Conservation (phyloP, 2,329 filamentous ascomycete species). For the Penicillium expansum region DNA sequence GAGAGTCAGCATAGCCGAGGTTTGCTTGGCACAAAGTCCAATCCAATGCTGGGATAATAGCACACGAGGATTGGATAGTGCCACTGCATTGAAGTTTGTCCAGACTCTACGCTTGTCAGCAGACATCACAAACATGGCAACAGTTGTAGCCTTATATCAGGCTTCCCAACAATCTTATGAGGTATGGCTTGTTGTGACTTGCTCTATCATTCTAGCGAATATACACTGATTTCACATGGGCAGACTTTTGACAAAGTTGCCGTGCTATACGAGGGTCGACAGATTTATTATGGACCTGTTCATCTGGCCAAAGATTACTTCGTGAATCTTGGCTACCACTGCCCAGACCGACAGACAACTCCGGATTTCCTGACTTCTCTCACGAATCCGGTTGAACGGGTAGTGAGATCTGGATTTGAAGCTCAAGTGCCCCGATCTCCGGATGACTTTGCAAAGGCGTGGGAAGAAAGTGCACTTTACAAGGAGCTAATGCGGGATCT, state of each 20-base stretch:
- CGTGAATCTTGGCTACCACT: conserved; percentile 65
- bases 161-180: conserved; percentile 24
- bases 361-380: conserved; percentile 69
- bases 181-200: not conserved
- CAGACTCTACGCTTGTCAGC: conserved; percentile 52
- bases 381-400: conserved; percentile 62
- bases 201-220: not conserved
- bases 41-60: conserved; percentile 48
- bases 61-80: conserved; percentile 53
- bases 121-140: conserved; percentile 53
- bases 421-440: not conserved
- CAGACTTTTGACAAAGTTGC: conserved; percentile 67
- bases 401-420: not conserved
- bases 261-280: conserved; percentile 71
- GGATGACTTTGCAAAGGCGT: not conserved
- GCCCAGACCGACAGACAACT: conserved; percentile 64
- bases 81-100: conserved; percentile 59
- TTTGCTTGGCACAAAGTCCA: conserved; percentile 25
- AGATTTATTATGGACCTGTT: conserved; percentile 72
- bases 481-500: not conserved
- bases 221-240: not conserved
- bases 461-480: not conserved
- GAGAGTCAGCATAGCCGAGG: conserved; percentile 50
- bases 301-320: conserved; percentile 63
- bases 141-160: conserved; percentile 52